Base-by-base conservation (phyloP, 352 stramenopile species). In the Blastocystis sp. region DNA sequence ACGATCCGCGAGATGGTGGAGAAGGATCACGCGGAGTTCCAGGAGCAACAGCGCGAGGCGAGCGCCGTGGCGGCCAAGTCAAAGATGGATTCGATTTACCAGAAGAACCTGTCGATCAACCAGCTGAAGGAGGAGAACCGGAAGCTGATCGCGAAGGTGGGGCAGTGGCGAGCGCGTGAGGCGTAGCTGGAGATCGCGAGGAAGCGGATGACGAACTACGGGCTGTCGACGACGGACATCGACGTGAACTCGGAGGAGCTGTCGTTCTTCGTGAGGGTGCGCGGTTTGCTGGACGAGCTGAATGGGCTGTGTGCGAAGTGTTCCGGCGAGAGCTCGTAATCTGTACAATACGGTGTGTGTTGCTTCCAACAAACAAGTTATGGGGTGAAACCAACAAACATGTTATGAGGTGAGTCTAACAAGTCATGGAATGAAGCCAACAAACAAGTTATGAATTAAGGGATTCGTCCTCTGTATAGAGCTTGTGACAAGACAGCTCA, bases 81-180 rank as follows among this genome's bases (percentile, higher is more conserved):
- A 38, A 65, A 81, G 43, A 63, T 45, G n/a, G 74, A 84, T 38
- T 68, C 74, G 48, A 52, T 81, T 21, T 63, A 69, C 45, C 74
- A 84, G 54, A 70, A 66, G 38, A 69, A 68, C n/a, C 24, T 70
- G 24, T 68, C 74, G n/a, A 66, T 84, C 24, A 84, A 84, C 24
- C 74, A 84, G 60, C 54, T 84, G 60, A 66, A 69, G 61, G 74
- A 84, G 42, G 74, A 84, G 54, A 84, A 84, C 69, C 74, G 74
- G 34, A 66, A 52, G 40, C 45, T 84, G 57, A 84, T 69, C 17
- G 60, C 40, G 28, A 84, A 84, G 42, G 74, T 84, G 66, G 57
- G 42, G 2, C 3, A 43, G 57, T 4, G 34, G 21, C 34, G 24
- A 28, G 60, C 10, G 28, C 3, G 28, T 68, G 54, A 84, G n/a